Percentiles rank a stretch among this genome's conserved stretches.
Evolutionary conservation across 257 asterid species (phyloP).

Genomic region (Capsicum chinense): DNA sequence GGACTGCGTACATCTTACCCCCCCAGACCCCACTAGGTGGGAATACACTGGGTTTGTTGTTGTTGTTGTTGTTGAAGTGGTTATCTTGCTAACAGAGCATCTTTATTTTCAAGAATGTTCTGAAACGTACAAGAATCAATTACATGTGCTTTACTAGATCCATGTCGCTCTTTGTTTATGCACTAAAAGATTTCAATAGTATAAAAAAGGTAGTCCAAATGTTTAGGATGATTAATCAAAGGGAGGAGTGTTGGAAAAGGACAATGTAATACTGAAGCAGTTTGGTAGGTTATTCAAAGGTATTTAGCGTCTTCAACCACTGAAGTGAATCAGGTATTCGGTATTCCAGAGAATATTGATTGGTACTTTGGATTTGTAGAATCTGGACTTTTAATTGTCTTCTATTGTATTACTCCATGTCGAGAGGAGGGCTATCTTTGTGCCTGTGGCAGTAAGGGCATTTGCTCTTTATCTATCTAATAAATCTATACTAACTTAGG

Average conservation of each 20-base stretch:
- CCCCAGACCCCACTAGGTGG: too few relatives aligned
- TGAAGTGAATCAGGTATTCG: background rate
- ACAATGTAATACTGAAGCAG: background rate
- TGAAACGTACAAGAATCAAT: background rate
- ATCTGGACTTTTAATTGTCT: background rate
- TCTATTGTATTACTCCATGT: background rate
- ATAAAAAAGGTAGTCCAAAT: background rate
- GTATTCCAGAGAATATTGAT: background rate
- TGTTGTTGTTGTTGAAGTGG: too few relatives aligned
- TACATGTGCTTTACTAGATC: background rate
- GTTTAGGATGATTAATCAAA: background rate
- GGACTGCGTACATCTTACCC: too few relatives aligned
- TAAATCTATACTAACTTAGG: background rate
- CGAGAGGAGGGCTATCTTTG: background rate
- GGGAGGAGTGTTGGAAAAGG: background rate
- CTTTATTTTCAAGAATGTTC: slow-evolving; percentile 5
- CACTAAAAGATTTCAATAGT: background rate
- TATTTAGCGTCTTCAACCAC: background rate
- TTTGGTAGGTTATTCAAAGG: background rate
- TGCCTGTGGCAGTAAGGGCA: background rate
- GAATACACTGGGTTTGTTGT: too few relatives aligned
- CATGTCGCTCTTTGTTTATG: background rate
- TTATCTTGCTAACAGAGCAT: background rate
- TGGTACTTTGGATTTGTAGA: background rate
- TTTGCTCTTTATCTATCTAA: background rate